These are phyloP conservation scores for Pythium guiyangense DNA, from an alignment of 352 stramenopile species.

Conservation along the genomic window DNA sequence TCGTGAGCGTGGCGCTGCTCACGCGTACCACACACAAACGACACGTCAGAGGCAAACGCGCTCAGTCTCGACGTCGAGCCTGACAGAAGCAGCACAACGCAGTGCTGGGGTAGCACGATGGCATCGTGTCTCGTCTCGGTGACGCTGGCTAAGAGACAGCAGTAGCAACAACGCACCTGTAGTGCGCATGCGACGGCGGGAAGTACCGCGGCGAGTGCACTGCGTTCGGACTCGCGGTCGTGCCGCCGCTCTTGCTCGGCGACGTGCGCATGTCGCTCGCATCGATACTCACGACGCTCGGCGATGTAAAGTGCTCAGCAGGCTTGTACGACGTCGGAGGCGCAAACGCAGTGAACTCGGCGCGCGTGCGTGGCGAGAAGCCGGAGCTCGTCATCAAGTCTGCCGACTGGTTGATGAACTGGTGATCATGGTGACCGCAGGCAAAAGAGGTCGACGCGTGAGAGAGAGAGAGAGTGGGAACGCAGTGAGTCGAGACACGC, in stretches of 20 bases:
- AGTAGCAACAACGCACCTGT: conserved; percentile 23
- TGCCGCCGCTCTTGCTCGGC: conserved; percentile 1
- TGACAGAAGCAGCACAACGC: neutral
- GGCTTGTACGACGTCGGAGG: conserved; percentile 39
- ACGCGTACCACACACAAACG: neutral
- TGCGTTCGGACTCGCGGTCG: conserved; percentile 1
- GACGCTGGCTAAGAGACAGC: neutral
- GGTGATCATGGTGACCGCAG: too few relatives aligned
- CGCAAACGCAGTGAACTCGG: conserved; percentile 42
- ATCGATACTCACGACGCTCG: conserved; percentile 52
- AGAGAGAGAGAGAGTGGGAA: conserved; percentile 4
- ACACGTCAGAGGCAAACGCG: too few relatives aligned
- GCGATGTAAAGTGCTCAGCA: conserved; percentile 27
- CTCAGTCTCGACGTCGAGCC: neutral
- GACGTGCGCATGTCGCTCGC: conserved; percentile 28
- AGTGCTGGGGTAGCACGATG: too few relatives aligned
- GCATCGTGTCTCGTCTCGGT: too few relatives aligned
- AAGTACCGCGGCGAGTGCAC: conserved; percentile 16
- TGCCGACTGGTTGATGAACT: conserved; percentile 67
- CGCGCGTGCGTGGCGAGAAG: conserved; percentile 35
- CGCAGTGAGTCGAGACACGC: neutral
- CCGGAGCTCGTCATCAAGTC: conserved; percentile 54
- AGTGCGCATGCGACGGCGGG: conserved; percentile 24
- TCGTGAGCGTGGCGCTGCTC: conserved; percentile 28
- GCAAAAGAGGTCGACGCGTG: neutral